Evolutionary conservation across 1,284 basidiomycete genomes (phyloP), one percentile per base, ranked within the genome.

Genomic region (Rhodotorula sp.): DNA sequence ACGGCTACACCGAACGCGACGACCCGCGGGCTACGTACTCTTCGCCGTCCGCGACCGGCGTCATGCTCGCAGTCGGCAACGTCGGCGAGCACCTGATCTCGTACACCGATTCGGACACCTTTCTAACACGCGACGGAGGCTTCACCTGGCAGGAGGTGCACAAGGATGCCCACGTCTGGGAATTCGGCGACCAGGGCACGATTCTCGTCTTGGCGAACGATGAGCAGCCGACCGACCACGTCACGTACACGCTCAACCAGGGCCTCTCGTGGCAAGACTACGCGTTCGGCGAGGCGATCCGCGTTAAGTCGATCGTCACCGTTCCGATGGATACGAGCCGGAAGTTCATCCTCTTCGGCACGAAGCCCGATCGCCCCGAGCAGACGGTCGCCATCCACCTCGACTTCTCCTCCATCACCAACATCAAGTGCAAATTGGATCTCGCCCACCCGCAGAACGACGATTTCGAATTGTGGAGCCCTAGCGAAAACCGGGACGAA

Each of bases 131-230:
- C 4, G 93, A 99, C 77, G 96, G 89, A 9, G 96, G 95, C 11
- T 97, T 97, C 81, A 93, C 91, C 0, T 99, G 95, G 95, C 88
- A 96, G 79, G 95, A 99, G 82, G 90, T 99, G 4, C 92, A 94
- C 83, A 99, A 99, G 80, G 94, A 96, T 76, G 94, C 96, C 0
- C 91, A 98, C 79, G 85, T 96, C 62, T 99, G 94, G 93, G 94
- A 96, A 79, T 98, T 94, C 78, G 95, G 95, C 48, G 96, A 99
- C 81, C 95, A 92, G 2, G 95, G 96, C 13, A 93, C 93, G 0
- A 85, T 99, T 69, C 84, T 99, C 48, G 83, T 99, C 72, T 89
- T 99, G 81, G 93, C 88, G 64, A 96, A 98, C 80, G 96, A 99
- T 80, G 94, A 98, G 79, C 89, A 90, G 68, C 86, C 93, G 0